phyloP scores from a whole-genome alignment of 1,284 basidiomycete species.

The Kwoniella shivajii region DNA sequence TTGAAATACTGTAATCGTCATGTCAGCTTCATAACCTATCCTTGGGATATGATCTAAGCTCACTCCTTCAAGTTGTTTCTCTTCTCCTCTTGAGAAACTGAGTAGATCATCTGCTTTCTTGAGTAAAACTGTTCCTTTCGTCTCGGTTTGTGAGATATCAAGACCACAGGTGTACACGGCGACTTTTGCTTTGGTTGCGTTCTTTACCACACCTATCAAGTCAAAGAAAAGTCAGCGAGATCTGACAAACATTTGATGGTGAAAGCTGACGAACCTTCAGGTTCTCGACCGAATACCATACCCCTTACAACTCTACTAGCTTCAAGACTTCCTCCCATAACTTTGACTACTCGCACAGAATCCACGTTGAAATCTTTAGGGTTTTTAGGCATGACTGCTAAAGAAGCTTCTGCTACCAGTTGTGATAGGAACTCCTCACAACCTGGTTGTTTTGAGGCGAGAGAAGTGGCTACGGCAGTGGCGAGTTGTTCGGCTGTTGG shows the following conservation, averaged over 20 bases:
- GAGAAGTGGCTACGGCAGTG: conserved; percentile 81
- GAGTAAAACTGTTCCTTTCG: conserved; percentile 96
- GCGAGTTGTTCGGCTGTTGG: conserved; percentile 76
- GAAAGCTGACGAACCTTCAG: conserved; percentile 68
- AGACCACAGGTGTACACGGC: conserved; percentile 92
- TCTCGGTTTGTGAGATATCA: conserved; percentile 95
- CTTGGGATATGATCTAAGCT: conserved; percentile 13
- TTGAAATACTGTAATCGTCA: conserved; percentile 76
- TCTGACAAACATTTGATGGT: not conserved
- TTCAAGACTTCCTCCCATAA: conserved; percentile 87
- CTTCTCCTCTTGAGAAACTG: conserved; percentile 94
- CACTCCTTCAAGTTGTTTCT: conserved; percentile 91
- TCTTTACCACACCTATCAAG: conserved; percentile 76
- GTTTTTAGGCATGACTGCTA: conserved; percentile 86
- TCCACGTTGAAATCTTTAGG: conserved; percentile 95
- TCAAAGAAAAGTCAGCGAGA: not conserved
- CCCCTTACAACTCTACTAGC: conserved; percentile 88
- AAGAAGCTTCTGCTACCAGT: conserved; percentile 89
- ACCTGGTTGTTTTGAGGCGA: conserved; percentile 97
- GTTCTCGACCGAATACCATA: conserved; percentile 97
- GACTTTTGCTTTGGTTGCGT: conserved; percentile 79
- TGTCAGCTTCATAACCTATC: not conserved
- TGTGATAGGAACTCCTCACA: conserved; percentile 79
- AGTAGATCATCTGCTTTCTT: conserved; percentile 96
- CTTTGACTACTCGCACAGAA: conserved; percentile 97